Evolutionary conservation across 179 eudicot genomes (phyloP), one percentile per base, ranked within the genome.

Genomic region (Actinidia chinensis): DNA sequence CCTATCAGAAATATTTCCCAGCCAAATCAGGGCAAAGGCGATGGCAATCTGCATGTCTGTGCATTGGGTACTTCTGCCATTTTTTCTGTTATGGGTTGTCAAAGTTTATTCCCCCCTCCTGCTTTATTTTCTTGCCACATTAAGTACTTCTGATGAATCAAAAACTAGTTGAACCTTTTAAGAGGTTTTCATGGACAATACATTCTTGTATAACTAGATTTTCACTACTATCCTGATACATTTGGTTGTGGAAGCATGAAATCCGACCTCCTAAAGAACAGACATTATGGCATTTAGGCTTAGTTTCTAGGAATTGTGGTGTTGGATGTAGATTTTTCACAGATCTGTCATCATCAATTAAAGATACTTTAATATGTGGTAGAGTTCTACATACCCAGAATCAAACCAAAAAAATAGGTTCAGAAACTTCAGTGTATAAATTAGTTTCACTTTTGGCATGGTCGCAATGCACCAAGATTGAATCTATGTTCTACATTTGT

Each of bases 1-100:
- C 78, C 85, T 94, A 61, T 89, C 98, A 73, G 98, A 94, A 79
- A 90, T 93, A 79, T 89, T 94, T 63, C 92, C 98, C 2, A 84
- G 86, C 80, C 90, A 91, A 33, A 93, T 94, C 65, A 86, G 98
- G 78, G 98, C 98, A 52, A 93, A 93, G 77, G 98, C 96, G 65
- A 93, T 94, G 97, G 98, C 97, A 73, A 42, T 91, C 75, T 87
- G 98, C 88, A 86, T 94, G 97, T 88, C 96, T 79, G 94, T 93
- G 33, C 98, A 94, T 83, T 94, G 98, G 98, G 98, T 94, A 91
- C 87, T 79, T 77, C 5, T 73, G 59, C 6, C 50, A 12, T 75
- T 46, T 22, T 25, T 65, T 25, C 43, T 79, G 63, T 60, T 47
- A 56, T 50, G 18, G 66, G 8, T 48, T 6, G 3, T 22, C 18